Conservation (phyloP, 805 yeast species). For the Wickerhamiella vanderwaltii region DNA sequence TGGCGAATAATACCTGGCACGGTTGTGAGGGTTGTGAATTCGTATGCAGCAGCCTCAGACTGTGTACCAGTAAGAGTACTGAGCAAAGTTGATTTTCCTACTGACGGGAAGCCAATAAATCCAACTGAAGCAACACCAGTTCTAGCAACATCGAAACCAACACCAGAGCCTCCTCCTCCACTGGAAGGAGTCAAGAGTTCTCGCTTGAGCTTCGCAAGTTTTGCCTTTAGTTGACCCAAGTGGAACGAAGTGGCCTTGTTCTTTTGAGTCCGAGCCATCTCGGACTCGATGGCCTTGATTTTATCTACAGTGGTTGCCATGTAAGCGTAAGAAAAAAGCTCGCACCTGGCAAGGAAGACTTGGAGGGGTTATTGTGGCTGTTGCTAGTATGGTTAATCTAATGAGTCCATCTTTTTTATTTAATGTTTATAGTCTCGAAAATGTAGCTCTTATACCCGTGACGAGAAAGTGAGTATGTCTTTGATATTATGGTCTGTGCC, state of each 20-base stretch:
- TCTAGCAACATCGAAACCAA: conserved; percentile 96
- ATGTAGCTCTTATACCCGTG: too few relatives aligned
- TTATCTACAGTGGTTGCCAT: conserved; percentile 60
- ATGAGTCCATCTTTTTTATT: too few relatives aligned
- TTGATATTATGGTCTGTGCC: too few relatives aligned
- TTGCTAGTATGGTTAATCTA: too few relatives aligned
- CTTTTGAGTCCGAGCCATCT: conserved; percentile 96
- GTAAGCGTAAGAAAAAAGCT: background rate
- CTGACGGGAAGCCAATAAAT: conserved; percentile 97
- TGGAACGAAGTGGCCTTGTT: conserved; percentile 97
- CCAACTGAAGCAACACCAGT: conserved; percentile 98
- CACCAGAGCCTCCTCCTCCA: conserved; percentile 85
- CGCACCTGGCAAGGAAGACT: too few relatives aligned
- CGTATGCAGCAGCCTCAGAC: conserved; percentile 94
- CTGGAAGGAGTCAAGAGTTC: conserved; percentile 66
- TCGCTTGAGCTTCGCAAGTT: conserved; percentile 85
- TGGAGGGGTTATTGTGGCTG: too few relatives aligned
- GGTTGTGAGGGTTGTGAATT: conserved; percentile 92
- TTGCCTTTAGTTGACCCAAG: conserved; percentile 94
- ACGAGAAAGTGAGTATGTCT: too few relatives aligned
- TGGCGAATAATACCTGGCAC: conserved; percentile 95
- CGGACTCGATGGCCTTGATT: conserved; percentile 74
- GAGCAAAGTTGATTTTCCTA: conserved; percentile 63
- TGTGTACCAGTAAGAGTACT: conserved; percentile 89
- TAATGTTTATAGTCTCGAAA: too few relatives aligned